These are phyloP conservation scores for Cadophora sp. DNA, from an alignment of 2,329 filamentous ascomycete species.

Conservation along the genomic window DNA sequence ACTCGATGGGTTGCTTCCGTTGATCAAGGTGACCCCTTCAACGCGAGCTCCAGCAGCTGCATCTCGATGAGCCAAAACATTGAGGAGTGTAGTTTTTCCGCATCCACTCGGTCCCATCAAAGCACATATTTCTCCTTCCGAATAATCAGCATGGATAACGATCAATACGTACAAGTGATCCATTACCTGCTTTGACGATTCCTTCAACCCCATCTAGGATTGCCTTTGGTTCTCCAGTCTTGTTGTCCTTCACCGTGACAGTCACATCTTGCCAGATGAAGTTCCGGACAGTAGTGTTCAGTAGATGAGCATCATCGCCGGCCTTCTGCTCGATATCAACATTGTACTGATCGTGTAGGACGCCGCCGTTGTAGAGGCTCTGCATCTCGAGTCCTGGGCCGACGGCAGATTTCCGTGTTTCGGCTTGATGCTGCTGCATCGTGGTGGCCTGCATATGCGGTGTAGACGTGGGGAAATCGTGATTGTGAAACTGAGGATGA, in stretches of 20 bases:
- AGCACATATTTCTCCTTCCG: slow-evolving; percentile 72
- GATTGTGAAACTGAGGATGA: not conserved
- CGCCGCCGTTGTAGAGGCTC: not conserved
- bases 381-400: slow-evolving; percentile 16
- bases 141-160: not conserved
- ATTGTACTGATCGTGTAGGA: slow-evolving; percentile 23
- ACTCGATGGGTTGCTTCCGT: slow-evolving; percentile 62
- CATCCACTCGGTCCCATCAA: slow-evolving; percentile 79
- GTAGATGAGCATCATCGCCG: slow-evolving; percentile 51
- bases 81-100: slow-evolving; percentile 86
- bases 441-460: not conserved
- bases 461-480: not conserved
- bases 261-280: slow-evolving; percentile 72
- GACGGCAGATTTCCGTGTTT: not conserved
- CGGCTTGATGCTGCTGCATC: not conserved
- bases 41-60: slow-evolving; percentile 60
- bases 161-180: not conserved
- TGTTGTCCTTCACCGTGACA: slow-evolving; percentile 75
- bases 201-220: slow-evolving; percentile 71
- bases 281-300: slow-evolving; percentile 67
- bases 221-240: slow-evolving; percentile 65
- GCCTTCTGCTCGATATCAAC: slow-evolving; percentile 41
- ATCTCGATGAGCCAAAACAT: slow-evolving; percentile 71
- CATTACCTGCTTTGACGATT: slow-evolving; percentile 64
- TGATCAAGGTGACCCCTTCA: slow-evolving; percentile 63